phyloP scores from a whole-genome alignment of 306 rosid genomes.

The Begonia masoniana region DNA sequence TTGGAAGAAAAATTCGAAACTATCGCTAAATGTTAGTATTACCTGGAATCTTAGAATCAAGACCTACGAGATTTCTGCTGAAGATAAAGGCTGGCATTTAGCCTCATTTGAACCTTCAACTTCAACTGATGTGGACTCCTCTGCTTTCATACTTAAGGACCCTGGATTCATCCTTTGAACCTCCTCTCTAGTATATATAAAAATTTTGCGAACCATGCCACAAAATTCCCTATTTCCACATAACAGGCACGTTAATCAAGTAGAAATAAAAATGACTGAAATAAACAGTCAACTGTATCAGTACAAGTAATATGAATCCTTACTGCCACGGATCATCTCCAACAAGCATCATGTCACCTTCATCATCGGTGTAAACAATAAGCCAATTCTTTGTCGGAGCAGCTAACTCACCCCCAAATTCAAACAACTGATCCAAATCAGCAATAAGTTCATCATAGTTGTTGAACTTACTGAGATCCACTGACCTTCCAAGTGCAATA shows the following conservation, averaged over 20 bases:
- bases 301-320: conserved; percentile 17
- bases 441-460: conserved; percentile 57
- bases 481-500: conserved; percentile 90
- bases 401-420: conserved; percentile 68
- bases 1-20: no score
- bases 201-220: conserved; percentile 83
- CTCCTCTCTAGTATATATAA: conserved; percentile 81
- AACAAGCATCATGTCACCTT: conserved; percentile 97
- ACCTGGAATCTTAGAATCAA: neutral
- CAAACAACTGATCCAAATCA: conserved; percentile 74
- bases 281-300: neutral
- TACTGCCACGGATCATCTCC: conserved; percentile 99
- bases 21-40: no score
- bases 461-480: conserved; percentile 78
- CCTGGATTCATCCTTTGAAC: conserved; percentile 87
- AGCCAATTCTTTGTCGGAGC: conserved; percentile 69
- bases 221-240: conserved; percentile 63
- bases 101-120: conserved; percentile 37
- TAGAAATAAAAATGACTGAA: conserved; percentile 3
- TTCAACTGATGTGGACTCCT: conserved; percentile 33
- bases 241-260: neutral
- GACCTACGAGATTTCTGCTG: neutral
- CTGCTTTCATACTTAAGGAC: conserved; percentile 42
- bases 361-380: conserved; percentile 77
- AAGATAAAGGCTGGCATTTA: conserved; percentile 17